Evolutionary conservation across 225 moss, liverwort and hornwort genomes (phyloP), one percentile per base, ranked within the genome.

Genomic region (Physcomitrium patens): DNA sequence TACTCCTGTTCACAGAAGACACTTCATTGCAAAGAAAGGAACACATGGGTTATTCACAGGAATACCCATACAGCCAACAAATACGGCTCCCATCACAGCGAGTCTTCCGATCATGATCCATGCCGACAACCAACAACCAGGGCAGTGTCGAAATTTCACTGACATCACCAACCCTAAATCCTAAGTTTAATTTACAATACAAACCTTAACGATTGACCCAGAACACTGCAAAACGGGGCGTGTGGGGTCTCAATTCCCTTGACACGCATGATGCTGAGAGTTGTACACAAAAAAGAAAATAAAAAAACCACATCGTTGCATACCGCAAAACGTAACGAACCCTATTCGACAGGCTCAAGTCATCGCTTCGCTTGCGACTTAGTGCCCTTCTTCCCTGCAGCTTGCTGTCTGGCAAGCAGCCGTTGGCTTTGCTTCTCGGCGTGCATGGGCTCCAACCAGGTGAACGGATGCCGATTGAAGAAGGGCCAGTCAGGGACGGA

Each of bases 401-500:
- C 86, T 61, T 91, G 86, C 77, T 83, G 83, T 68, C 81, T 81
- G 57, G 81, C 67, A 69, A 80, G 24, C 60, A 84, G 71, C 17
- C 89, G 85, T 63, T 80, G 83, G 70, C 79, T 94, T 42, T 79
- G 87, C 70, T 79, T 80, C 56, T 88, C 93, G 1, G 89, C 84
- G 50, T 53, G 77, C 65, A 74, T 66, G 16, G 85, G 88, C 76
- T 93, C 90, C 70, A 88, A 27, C 94, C 93, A 94, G 43, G 87
- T 84, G 73, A 94, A 70, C n/a, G 86, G 85, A 76, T 86, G 75
- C 27, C 87, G 81, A 67, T 90, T 94, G 85, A 87, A 97, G 58
- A 76, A 90, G 0, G 94, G 73, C 94, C 93, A 97, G 76, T 94
- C 83, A 1, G 91, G 93, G 12, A 97, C 94, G 42, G 93, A 63